Base-by-base conservation (phyloP, 129 eudicot species). In the Tanacetum coccineum region DNA sequence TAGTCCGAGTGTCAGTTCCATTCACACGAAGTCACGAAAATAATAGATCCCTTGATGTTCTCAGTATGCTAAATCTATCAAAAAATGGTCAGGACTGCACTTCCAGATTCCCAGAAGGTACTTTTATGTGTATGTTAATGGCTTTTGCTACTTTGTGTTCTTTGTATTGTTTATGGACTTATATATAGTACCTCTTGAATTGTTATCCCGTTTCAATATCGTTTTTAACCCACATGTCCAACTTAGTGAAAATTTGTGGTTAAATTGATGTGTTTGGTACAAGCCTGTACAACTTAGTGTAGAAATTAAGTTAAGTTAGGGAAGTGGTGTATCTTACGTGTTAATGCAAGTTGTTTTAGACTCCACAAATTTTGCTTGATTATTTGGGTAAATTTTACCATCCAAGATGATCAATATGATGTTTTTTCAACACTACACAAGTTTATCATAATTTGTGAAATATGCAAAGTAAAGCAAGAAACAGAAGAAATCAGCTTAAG, bases 21-120 rank as follows among this genome's bases (percentile, higher is more conserved):
- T 21, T 56, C 87, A 64, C 64, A 11, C 80, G 61, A 62, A 75
- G 63, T 36, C 70, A 39, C 15, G 78, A 78, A 63, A 77, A 80
- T 62, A 85, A 64, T 78, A 75, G 87, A 76, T 91, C 98, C 4
- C 81, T 91, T 75, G 98, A 91, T 81, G 68, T 91, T 55, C 87
- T 83, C 53, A 85, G 91, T 81, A 75, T 91, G 82, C 73, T 66
- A 50, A 86, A 85, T 78, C 70, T 91, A 56, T 67, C 93, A 47
- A 70, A 81, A 20, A 65, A 61, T 74, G 76, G 81, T 56, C 81
- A 79, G 65, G 81, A 81, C 13, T 64, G 59, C 67, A 71, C 58
- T 51, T 58, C 89, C 73, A 70, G 75, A 71, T 52, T 60, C 66
- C 68, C 65, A 54, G 64, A 52, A 66, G 90, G 97, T 91, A 81